These are phyloP conservation scores for Diaporthe sp. DNA, from an alignment of 2,329 filamentous ascomycete genomes.

Conservation along the genomic window DNA sequence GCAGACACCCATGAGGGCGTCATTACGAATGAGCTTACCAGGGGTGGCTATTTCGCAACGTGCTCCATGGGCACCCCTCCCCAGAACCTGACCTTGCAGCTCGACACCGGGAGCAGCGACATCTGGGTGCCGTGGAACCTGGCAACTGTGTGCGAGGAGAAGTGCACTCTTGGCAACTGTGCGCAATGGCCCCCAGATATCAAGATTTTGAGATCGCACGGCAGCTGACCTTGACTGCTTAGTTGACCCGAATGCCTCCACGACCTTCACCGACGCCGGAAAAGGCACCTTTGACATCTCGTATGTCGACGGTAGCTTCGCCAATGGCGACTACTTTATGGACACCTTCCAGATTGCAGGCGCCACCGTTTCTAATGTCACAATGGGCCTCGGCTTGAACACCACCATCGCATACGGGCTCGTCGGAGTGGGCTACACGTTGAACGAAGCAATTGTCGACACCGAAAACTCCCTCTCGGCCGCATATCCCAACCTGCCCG, in stretches of 20 bases:
- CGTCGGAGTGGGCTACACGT: constrained; percentile 69
- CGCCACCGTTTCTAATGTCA: constrained; percentile 61
- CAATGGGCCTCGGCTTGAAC: constrained; percentile 67
- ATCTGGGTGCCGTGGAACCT: constrained; percentile 64
- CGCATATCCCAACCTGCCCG: constrained; percentile 69
- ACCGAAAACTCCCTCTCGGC: constrained; percentile 40
- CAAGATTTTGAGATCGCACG: not conserved
- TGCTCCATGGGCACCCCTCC: constrained; percentile 67
- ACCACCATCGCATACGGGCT: constrained; percentile 68
- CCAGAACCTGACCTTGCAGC: constrained; percentile 66
- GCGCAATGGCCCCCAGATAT: constrained; percentile 45
- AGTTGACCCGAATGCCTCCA: constrained; percentile 60
- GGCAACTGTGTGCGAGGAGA: constrained; percentile 52
- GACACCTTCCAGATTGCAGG: constrained; percentile 67
- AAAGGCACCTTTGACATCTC: constrained; percentile 63
- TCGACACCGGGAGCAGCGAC: constrained; percentile 75
- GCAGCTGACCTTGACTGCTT: constrained; percentile 3
- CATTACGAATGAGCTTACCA: constrained; percentile 55
- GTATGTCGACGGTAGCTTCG: constrained; percentile 70
- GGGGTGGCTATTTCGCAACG: constrained; percentile 67
- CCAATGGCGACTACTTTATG: constrained; percentile 67
- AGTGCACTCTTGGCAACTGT: constrained; percentile 60
- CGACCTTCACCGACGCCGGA: constrained; percentile 56
- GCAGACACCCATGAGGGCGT: constrained; percentile 52
- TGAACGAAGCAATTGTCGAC: constrained; percentile 61